Evolutionary conservation across 768 basidiomycete genomes (phyloP), one percentile per base, ranked within the genome.

Genomic region (Mycena latifolia): DNA sequence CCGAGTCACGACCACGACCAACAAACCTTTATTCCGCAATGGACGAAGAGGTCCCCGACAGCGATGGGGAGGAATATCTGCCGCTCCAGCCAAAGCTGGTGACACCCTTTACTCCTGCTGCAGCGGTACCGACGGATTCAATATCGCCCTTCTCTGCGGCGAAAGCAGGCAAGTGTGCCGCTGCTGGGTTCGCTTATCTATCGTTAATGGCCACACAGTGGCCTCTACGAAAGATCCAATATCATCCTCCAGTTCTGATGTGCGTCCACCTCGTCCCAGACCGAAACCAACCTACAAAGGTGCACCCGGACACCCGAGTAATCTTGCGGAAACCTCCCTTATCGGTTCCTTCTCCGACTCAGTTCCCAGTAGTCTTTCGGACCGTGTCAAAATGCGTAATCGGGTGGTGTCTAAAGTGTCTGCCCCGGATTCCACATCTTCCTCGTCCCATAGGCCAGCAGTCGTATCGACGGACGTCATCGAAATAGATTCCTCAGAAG

Each of bases 11-110:
- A 51, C 50, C 7, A 39, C 15, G 7, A 33, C 6, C n/a, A n/a
- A n/a, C n/a, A n/a, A n/a, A n/a, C n/a, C n/a, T n/a, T n/a, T n/a
- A n/a, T n/a, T n/a, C n/a, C 28, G 17, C 46, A 10, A 66, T 66
- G 65, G 56, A 65, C n/a, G 66, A 62, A 18, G 60, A 60, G 22
- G 64, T 69, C 14, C 59, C 68, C 18, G 68, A 59, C 64, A 66
- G 68, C 56, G 68, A 66, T 10, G 60, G 20, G 25, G 68, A 69
- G 25, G 60, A 66, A 25, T 55, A 66, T n/a, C 28, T 60, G 53
- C 47, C 48, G 11, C 22, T 35, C 29, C 52, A 29, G 35, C 35
- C 15, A 24, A 31, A n/a, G 6, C 33, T 35, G 33, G 33, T 35
- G 33, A 6, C 50, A n/a, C 18, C 57, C 9, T 37, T 41, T 7